Evolutionary conservation across 441 rosid genomes (phyloP).

Genomic region (Jatropha multifida): DNA sequence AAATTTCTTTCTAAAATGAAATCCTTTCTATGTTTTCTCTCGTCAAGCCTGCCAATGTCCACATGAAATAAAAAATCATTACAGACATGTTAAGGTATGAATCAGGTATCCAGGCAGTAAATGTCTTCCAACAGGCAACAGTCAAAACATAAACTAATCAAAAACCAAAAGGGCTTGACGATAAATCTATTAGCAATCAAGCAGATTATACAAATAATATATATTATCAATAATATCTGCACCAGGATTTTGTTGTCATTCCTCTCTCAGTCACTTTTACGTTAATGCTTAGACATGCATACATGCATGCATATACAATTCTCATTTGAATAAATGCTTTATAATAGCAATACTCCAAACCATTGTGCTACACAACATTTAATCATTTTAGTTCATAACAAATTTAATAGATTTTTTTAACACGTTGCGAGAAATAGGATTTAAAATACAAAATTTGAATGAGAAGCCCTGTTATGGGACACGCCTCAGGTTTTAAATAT

Average conservation of each 20-base stretch:
- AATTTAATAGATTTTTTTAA: neutral
- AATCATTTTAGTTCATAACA: too few relatives aligned
- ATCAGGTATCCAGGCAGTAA: neutral
- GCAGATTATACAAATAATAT: neutral
- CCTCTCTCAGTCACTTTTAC: neutral
- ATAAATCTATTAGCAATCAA: neutral
- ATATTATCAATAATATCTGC: neutral
- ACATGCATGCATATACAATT: neutral
- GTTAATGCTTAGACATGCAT: neutral
- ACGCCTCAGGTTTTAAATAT: neutral
- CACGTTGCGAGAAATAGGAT: neutral
- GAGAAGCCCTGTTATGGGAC: neutral
- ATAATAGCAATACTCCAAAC: neutral
- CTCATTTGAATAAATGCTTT: neutral
- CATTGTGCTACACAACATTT: neutral
- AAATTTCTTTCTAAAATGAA: conserved; percentile 83
- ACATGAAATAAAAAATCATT: neutral
- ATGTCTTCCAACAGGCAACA: neutral
- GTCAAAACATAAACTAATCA: neutral
- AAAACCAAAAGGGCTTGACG: neutral
- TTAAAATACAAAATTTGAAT: neutral
- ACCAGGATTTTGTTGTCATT: neutral
- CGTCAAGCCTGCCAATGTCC: conserved; percentile 69
- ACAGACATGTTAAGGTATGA: neutral
- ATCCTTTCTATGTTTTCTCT: conserved; percentile 90